Evolutionary conservation across 768 basidiomycete species (phyloP).

Genomic region (Suillus subluteus): DNA sequence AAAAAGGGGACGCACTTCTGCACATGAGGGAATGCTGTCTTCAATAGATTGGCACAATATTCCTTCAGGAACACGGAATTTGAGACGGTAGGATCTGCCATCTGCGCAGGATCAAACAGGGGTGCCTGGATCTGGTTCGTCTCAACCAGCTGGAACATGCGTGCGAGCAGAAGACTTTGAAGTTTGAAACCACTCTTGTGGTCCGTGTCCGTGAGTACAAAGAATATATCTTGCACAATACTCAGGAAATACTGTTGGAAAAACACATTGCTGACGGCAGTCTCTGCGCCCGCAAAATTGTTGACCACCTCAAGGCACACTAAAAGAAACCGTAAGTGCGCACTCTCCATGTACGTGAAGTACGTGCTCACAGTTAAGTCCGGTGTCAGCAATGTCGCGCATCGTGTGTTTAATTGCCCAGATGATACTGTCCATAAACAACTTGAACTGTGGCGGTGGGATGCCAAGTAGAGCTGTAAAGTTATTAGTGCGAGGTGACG

Average conservation of each 20-base stretch:
- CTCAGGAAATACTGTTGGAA: conserved; percentile 96
- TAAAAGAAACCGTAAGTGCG: conserved; percentile 32
- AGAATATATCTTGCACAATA: conserved; percentile 95
- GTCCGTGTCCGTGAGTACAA: conserved; percentile 95
- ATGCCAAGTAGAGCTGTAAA: conserved; percentile 75
- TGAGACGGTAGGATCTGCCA: conserved; percentile 68
- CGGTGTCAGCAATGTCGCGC: conserved; percentile 96
- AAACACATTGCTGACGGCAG: conserved; percentile 84
- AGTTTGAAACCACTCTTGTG: conserved; percentile 99
- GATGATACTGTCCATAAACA: conserved; percentile 97
- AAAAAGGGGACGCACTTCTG: conserved; percentile 60
- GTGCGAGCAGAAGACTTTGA: conserved; percentile 88
- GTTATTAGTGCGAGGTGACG: conserved; percentile 7
- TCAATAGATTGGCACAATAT: conserved; percentile 85
- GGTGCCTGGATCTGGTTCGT: conserved; percentile 78
- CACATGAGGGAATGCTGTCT: conserved; percentile 91
- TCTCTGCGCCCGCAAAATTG: conserved; percentile 87
- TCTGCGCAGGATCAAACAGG: conserved; percentile 78
- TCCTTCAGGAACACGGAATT: conserved; percentile 83
- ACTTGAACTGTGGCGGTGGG: conserved; percentile 92
- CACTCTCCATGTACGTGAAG: conserved; percentile 4
- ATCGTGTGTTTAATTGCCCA: conserved; percentile 99
- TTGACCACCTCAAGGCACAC: conserved; percentile 94
- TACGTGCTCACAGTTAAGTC: conserved; percentile 62
- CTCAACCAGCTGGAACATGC: conserved; percentile 93